These are phyloP conservation scores for Paraconiothyrium sp. DNA, from an alignment of 2,329 filamentous ascomycete species.

Conservation along the genomic window DNA sequence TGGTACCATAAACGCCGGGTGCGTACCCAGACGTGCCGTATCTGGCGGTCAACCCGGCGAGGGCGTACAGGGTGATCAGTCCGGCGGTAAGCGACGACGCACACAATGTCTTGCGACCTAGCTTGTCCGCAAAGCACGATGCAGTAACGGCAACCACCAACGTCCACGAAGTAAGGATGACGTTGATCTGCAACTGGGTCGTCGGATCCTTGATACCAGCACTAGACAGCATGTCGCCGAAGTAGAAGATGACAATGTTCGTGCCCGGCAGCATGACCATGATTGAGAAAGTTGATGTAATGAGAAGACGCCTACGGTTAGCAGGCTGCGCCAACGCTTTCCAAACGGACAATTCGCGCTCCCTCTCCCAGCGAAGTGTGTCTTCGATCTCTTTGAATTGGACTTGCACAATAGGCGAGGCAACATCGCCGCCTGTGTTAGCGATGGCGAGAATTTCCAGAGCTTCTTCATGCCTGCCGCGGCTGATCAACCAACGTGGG, in stretches of 20 bases:
- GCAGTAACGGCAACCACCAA: constrained; percentile 47
- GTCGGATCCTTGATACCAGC: constrained; percentile 49
- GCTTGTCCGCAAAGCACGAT: constrained; percentile 46
- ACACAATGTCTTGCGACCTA: constrained; percentile 40
- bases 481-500: constrained; percentile 60
- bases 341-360: constrained; percentile 23
- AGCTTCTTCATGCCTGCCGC: constrained; percentile 55
- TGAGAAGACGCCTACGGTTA: constrained; percentile 52
- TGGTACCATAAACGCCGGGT: constrained; percentile 50
- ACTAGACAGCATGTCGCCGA: constrained; percentile 49
- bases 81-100: constrained; percentile 20
- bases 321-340: constrained; percentile 23
- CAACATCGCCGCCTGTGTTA: constrained; percentile 63
- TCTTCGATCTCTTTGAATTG: constrained; percentile 65
- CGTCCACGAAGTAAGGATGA: constrained; percentile 53
- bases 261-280: constrained; percentile 31
- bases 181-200: constrained; percentile 52
- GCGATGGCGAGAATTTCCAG: constrained; percentile 52
- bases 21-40: constrained; percentile 51
- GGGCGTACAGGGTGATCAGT: constrained; percentile 31
- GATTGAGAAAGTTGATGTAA: constrained; percentile 33
- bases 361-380: constrained; percentile 46
- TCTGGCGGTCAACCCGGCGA: constrained; percentile 24
- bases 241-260: constrained; percentile 52
- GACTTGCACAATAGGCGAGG: constrained; percentile 60